Evolutionary conservation across 371 early-diverging fungal genomes (phyloP), one percentile per base, ranked within the genome.

Genomic region (Lichtheimia ramosa): DNA sequence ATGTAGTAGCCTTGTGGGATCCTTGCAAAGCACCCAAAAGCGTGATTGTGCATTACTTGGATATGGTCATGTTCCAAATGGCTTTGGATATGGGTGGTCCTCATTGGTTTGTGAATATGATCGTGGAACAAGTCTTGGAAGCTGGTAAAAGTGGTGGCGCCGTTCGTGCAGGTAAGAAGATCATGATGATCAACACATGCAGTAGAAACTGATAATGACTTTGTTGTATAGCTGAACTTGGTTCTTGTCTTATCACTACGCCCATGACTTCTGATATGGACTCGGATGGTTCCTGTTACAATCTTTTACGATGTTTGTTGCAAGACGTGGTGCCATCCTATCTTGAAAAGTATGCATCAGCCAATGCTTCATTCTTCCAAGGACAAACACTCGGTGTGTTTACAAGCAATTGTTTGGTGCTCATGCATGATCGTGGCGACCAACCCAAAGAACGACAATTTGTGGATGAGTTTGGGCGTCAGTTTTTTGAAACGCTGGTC

Each of bases 371-470:
- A 2, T 81, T 68, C 49, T 81, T 81, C 54, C 81, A 81, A 53
- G 81, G 81, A 3, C 81, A 81, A 53, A 81, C 78, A 16, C 51
- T 81, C 5, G 81, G 81, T n/a, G 81, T 81, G 0, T 81, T 81
- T 54, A 70, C 69, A 5, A 66, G 81, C 34, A 70, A 81, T 52
- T 77, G 78, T 48, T 58, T 81, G 18, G 78, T 77, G 2, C 52
- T 81, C 18, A 71, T 75, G 70, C 65, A 73, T 34, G 66, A 63
- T n/a, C 60, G 64, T 8, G 54, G 43, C n/a, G 48, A 51, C 8
- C n/a, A 46, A 46, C 15, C 21, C 5, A 14, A n/a, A 7, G 59
- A 55, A 7, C 43, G 58, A 21, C 54, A 56, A 12, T 54, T 59
- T 43, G 70, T 69, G 10, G 62, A 63, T n/a, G 52, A 64, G 10